Evolutionary conservation across 1,139 yeast species (phyloP).

Genomic region (Spathaspora sp.): DNA sequence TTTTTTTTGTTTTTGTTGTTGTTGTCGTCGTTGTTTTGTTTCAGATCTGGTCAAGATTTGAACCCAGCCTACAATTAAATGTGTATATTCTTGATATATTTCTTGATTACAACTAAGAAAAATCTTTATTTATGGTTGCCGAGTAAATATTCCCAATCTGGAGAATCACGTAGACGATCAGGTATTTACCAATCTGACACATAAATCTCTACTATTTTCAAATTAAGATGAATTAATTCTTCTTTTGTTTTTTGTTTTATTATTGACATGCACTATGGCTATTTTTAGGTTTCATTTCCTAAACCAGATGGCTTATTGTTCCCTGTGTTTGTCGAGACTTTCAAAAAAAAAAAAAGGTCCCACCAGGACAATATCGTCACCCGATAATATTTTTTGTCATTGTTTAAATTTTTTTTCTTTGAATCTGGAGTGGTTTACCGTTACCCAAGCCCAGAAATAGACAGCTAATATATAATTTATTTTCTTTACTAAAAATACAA

Average conservation of each 20-base stretch:
- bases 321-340: not conserved
- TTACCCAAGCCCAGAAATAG: no score
- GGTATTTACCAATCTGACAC: no score
- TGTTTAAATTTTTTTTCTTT: no score
- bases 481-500: no score
- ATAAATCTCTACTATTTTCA: no score
- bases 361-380: not conserved
- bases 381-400: not conserved
- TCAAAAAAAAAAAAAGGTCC: not conserved
- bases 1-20: no score
- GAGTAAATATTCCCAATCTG: not conserved
- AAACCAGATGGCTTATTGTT: not conserved
- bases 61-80: no score
- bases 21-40: no score
- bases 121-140: not conserved
- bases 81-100: not conserved
- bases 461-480: not conserved
- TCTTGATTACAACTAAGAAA: not conserved
- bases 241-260: not conserved
- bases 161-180: no score
- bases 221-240: not conserved
- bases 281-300: not conserved
- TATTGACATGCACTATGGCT: not conserved
- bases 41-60: no score
- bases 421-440: no score